phyloP scores from a whole-genome alignment of 1,284 basidiomycete species.

The Marasmius sp. region DNA sequence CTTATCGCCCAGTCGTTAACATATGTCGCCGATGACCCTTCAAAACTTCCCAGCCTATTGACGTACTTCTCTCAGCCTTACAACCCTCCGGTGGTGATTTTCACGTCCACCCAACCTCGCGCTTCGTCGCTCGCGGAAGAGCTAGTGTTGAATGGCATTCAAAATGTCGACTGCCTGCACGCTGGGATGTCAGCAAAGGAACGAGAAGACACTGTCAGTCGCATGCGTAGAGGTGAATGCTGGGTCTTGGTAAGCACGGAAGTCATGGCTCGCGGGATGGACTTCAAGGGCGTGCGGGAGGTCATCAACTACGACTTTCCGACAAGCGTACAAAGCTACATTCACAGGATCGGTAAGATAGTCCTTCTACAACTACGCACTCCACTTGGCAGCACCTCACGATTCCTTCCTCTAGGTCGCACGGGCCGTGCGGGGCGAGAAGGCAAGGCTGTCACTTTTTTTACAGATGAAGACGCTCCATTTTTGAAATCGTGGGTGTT shows the following conservation, averaged over 20 bases:
- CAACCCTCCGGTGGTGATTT: constrained; percentile 90
- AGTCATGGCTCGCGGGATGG: constrained; percentile 96
- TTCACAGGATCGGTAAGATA: constrained; percentile 85
- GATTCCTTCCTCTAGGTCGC: constrained; percentile 54
- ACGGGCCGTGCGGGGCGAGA: constrained; percentile 92
- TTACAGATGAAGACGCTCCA: constrained; percentile 91
- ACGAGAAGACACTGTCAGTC: constrained; percentile 80
- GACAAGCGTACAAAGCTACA: constrained; percentile 90
- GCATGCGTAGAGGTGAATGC: constrained; percentile 85
- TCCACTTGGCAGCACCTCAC: not conserved
- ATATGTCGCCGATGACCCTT: constrained; percentile 91
- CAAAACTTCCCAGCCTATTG: constrained; percentile 86
- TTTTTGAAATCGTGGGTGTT: constrained; percentile 81
- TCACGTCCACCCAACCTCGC: constrained; percentile 90
- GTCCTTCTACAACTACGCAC: constrained; percentile 5
- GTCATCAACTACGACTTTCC: constrained; percentile 98
- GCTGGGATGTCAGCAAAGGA: constrained; percentile 86
- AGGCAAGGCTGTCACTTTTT: constrained; percentile 93
- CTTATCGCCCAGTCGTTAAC: constrained; percentile 86
- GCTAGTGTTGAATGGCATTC: constrained; percentile 79
- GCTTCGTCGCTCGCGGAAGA: constrained; percentile 90
- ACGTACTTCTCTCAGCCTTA: constrained; percentile 83
- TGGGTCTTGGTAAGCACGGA: constrained; percentile 95
- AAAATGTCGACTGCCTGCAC: constrained; percentile 91
- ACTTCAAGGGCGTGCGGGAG: constrained; percentile 92